Evolutionary conservation across 352 stramenopile species (phyloP), one percentile per base, ranked within the genome.

Genomic region (Phytopythium sindhum): DNA sequence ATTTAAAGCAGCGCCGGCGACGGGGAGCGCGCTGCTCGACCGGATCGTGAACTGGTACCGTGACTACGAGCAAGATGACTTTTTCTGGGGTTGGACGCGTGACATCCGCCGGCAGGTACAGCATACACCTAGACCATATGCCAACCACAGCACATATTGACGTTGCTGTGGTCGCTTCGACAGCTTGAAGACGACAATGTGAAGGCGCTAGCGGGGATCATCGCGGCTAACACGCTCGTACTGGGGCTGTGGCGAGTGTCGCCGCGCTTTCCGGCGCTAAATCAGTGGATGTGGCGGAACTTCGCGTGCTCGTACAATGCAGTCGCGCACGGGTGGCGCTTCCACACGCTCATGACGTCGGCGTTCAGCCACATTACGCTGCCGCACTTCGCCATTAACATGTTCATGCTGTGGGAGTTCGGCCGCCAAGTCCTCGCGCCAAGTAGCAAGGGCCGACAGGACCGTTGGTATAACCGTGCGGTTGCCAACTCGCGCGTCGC

Each of bases 321-420:
- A 9, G 76, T 95, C 21, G 77, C 81, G 29, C 67, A 81, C 44
- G 81, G 83, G 19, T 84, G 84, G 65, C 78, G 86, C 8, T 62
- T 88, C 39, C 79, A 92, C 67, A 93, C 86, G 57, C 63, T 95
- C 19, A 47, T 95, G 39, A 93, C 86, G 31, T 89, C 82, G 9
- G 81, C 84, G 15, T 93, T 95, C 67, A 95, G 86, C 67, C 86
- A 95, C 61, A 90, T 92, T 47, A 92, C 86, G 53, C 68, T 91
- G 31, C 77, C 80, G 11, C 86, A 95, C 60, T 90, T 93, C 56
- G 82, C 67, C 37, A 88, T 93, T 72, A 95, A 95, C 67, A 93
- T 95, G 86, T 93, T 92, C 57, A 95, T 95, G 86, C 68, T 95
- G 58, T 95, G 86, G 86, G 79, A 95, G 61, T 95, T 95, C 66